Evolutionary conservation across 2,329 filamentous ascomycete genomes (phyloP).

Genomic region (Exophiala sp.): DNA sequence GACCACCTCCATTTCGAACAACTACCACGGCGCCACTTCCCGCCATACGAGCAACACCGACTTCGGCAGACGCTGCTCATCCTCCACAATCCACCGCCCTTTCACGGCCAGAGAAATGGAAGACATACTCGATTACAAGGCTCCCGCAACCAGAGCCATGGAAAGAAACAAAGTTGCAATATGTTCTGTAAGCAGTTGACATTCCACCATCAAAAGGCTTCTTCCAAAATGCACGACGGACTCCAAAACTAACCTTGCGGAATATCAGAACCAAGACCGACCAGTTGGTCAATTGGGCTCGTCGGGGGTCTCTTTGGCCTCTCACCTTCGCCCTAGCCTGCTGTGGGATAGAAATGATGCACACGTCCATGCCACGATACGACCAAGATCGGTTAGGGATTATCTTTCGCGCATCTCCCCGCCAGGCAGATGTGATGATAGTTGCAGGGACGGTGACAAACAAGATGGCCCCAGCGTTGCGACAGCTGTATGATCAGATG

Average conservation of each 20-base stretch:
- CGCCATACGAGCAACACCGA: neutral
- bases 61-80: neutral
- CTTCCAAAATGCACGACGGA: neutral
- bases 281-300: slow-evolving; percentile 73
- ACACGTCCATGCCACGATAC: slow-evolving; percentile 80
- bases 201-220: no score
- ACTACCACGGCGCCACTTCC: neutral
- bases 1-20: neutral
- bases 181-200: neutral
- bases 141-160: neutral
- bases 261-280: slow-evolving; percentile 40
- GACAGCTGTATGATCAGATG: slow-evolving; percentile 94
- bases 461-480: slow-evolving; percentile 87
- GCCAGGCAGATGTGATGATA: slow-evolving; percentile 87
- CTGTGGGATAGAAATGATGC: slow-evolving; percentile 90
- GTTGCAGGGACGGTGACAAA: slow-evolving; percentile 87
- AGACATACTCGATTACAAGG: neutral
- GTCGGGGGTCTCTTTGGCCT: slow-evolving; percentile 81
- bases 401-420: slow-evolving; percentile 80
- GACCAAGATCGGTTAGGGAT: slow-evolving; percentile 83
- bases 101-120: neutral
- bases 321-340: slow-evolving; percentile 84
- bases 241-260: neutral
- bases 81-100: neutral
- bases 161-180: neutral